Evolutionary conservation across 2,329 filamentous ascomycete species (phyloP).

Genomic region (Bipolaris bicolor): DNA sequence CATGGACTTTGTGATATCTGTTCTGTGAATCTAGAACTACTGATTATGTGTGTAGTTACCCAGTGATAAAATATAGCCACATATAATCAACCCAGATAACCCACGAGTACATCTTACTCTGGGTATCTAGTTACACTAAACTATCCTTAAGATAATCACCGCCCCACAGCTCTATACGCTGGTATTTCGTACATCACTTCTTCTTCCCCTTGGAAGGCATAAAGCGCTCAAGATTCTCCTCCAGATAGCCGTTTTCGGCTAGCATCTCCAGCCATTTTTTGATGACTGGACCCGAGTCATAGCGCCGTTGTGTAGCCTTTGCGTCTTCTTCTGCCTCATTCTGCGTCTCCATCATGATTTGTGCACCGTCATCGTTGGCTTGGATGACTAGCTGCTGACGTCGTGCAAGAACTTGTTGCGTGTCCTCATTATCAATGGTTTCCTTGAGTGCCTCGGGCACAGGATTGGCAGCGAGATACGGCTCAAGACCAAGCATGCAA

Average conservation of each 20-base stretch:
- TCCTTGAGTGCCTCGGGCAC: slow-evolving; percentile 19
- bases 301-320: slow-evolving; percentile 62
- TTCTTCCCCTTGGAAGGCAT: slow-evolving; percentile 16
- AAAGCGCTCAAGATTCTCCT: slow-evolving; percentile 34
- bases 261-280: slow-evolving; percentile 73
- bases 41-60: background rate
- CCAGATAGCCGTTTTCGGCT: slow-evolving; percentile 68
- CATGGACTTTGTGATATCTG: no score
- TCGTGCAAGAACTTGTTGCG: slow-evolving; percentile 28
- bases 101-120: background rate
- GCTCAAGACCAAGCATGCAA: slow-evolving; percentile 23
- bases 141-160: background rate
- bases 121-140: background rate
- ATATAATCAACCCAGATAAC: background rate
- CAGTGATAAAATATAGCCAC: background rate
- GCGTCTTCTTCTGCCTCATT: slow-evolving; percentile 57
- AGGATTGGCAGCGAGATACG: slow-evolving; percentile 20
- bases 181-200: background rate
- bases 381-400: slow-evolving; percentile 22
- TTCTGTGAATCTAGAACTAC: background rate
- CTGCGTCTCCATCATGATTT: slow-evolving; percentile 58
- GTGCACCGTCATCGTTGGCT: slow-evolving; percentile 38
- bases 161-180: background rate
- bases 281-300: slow-evolving; percentile 73
- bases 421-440: slow-evolving; percentile 29